Base-by-base conservation (phyloP, 2,329 filamentous ascomycete species). In the Diatrype stigma region DNA sequence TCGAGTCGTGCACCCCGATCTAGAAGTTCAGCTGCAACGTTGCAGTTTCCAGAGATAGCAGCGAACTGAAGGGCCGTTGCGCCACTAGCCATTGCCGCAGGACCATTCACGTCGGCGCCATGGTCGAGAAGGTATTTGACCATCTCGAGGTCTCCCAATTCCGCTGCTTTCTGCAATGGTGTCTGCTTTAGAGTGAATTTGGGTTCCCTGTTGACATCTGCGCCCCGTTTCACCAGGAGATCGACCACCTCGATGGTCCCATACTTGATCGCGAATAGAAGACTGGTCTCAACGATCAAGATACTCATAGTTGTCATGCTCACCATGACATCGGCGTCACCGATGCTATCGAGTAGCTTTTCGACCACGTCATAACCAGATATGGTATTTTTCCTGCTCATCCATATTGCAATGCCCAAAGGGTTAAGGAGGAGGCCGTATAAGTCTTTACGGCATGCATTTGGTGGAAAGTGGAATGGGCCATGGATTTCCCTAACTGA, bases 41-140 rank as follows among this genome's bases (percentile, higher is more conserved):
- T 59, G 26, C 51, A 60, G n/a, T 56, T 59, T 1, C 58, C 56
- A 6, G 48, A n/a, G 26, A 47, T 52, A 10, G 58, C 55, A 6
- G 60, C 60, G 7, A 45, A 55, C 23, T 61, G 58, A 2, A 63
- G 40, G 6, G 60, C 54, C 10, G 58, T 62, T 1, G 49, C 51
- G 7, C 59, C 60, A 2, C 26, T 16, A n/a, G 10, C 19, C 1
- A n/a, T 8, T 14, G 53, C 35, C 7, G 58, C 44, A 17, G 48
- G n/a, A 3, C 14, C 49, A 23, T 62, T 59, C 1, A 53, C 47
- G 7, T 58, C 49, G 3, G 61, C 59, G 1, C 55, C 53, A 12
- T 48, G 46, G 1, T 45, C 38, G 14, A 63, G 49, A 6, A 63
- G 51, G 12, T 59, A 23, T 12, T 55, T 47, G 4, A 57, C 50